Base-by-base conservation (phyloP, 2,329 filamentous ascomycete species). In the Stylonectria norvegica region DNA sequence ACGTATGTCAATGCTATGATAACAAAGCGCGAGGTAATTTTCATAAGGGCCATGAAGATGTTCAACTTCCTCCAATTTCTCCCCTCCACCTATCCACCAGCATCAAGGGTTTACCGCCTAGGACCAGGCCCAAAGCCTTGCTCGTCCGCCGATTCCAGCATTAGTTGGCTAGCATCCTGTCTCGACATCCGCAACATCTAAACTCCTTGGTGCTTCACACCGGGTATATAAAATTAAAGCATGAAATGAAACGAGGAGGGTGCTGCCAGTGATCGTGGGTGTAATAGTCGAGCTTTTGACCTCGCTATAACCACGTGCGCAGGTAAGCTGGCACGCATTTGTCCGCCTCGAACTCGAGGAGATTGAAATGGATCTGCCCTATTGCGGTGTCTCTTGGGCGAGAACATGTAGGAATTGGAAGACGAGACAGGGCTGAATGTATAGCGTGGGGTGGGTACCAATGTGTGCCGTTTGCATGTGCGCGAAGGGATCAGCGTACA, bases 201-300 rank as follows among this genome's bases (percentile, higher is more conserved):
- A 45, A 39, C 44, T 45, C 31, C 42, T 42, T 36, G 45, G 45
- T 52, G 45, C 31, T 40, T 50, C 38, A 27, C 49, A 46, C 50
- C 52, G 54, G 54, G 54, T 57, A 57, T 57, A 57, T 55, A 52
- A 45, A 51, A 48, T 53, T 36, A 45, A 41, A 36, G 44, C 38
- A 41, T 47, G 52, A 57, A 54, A 50, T 46, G 42, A 56, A 53
- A 30, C 42, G 43, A 37, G 43, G 48, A 47, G 12, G 18, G 32
- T 16, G 40, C 45, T 46, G 36, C 22, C 37, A 30, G 17, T 29
- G 31, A 34, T 55, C 42, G 34, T 50, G 29, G 45, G 38, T 38
- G 35, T 22, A 40, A 16, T 27, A 48, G 40, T 32, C 23, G 47
- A 23, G n/a, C n/a, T n/a, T n/a, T 34, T 37, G 28, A 32, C 36